Evolutionary conservation across 208 protist genomes (phyloP), one percentile per base, ranked within the genome.

Genomic region (Trypanosoma boissoni): DNA sequence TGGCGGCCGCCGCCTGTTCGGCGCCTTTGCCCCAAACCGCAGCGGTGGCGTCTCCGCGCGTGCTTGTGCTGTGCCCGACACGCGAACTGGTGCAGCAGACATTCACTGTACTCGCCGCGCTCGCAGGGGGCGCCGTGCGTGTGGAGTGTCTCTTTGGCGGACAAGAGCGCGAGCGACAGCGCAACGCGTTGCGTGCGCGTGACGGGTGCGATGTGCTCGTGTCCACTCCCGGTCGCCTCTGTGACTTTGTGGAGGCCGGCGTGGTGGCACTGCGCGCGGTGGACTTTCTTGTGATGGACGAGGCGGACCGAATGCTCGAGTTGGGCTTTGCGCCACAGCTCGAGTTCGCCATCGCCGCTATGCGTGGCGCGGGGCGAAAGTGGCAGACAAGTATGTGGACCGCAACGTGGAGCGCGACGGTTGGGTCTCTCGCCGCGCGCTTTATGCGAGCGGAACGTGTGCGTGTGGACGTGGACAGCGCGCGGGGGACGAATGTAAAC

Each of bases 231-330:
- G 79, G 74, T 28, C 63, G 78, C 21, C 72, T 97, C n/a, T 54
- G 68, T 37, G 71, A 86, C 46, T 51, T 92, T 57, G 41, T 82
- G 23, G 52, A 59, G 29, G 60, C 44, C 7, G 74, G 70, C 27
- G 29, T 53, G 18, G 77, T 99, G 8, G 74, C 64, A 12, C 57
- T 98, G 1, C 48, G 72, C 2, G 16, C 62, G 21, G 72, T 97
- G 29, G 80, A 78, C 41, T 97, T 96, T 55, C 65, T 99, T 20
- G 82, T 95, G 16, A 79, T 98, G 23, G 97, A 99, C 68, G 97
- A 97, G 52, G 96, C 93, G 7, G 96, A 99, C 69, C 80, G 95
- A 20, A 98, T 99, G 95, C 76, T 99, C 18, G 97, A 98, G 73
- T 64, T 76, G 54, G 64, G 65, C 60, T 51, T 83, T 68, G 54